These are phyloP conservation scores for Phytophthora syringae DNA, from an alignment of 352 stramenopile genomes.

Conservation along the genomic window DNA sequence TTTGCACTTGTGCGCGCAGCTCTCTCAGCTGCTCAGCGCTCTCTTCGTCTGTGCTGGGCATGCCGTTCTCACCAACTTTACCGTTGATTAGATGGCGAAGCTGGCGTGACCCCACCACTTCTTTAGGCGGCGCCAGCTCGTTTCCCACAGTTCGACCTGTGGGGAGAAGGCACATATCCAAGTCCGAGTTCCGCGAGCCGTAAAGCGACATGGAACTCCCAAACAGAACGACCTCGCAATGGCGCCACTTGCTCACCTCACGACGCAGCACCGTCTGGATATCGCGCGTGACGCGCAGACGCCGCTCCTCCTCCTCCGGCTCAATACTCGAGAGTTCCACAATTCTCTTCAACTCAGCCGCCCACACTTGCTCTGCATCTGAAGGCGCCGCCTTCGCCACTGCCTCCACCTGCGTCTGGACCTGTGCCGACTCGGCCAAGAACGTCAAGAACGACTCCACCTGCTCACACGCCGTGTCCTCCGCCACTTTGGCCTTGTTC, in stretches of 20 bases:
- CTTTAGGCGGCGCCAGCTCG: constrained; percentile 16
- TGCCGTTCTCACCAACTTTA: constrained; percentile 19
- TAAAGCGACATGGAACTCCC: constrained; percentile 83
- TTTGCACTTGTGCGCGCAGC: constrained; percentile 49
- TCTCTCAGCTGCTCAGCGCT: constrained; percentile 43
- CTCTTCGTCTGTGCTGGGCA: constrained; percentile 12
- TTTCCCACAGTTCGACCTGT: constrained; percentile 18
- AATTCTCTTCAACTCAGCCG: constrained; percentile 46
- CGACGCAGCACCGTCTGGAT: constrained; percentile 52
- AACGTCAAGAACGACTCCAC: constrained; percentile 63
- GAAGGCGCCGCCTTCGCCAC: not conserved
- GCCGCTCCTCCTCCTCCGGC: constrained; percentile 49
- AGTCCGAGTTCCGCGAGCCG: constrained; percentile 71
- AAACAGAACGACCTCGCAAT: constrained; percentile 66
- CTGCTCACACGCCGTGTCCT: constrained; percentile 47
- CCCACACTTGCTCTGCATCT: constrained; percentile 28
- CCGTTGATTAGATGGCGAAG: constrained; percentile 51
- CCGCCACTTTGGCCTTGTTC: constrained; percentile 29
- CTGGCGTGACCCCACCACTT: constrained; percentile 46
- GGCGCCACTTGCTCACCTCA: constrained; percentile 54
- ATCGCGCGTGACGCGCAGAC: constrained; percentile 44
- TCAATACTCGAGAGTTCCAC: constrained; percentile 53
- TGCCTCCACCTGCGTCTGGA: constrained; percentile 6
- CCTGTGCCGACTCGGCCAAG: constrained; percentile 39
- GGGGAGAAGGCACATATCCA: constrained; percentile 77